Evolutionary conservation across 1,284 basidiomycete genomes (phyloP).

Genomic region (Ganoderma meredithae): DNA sequence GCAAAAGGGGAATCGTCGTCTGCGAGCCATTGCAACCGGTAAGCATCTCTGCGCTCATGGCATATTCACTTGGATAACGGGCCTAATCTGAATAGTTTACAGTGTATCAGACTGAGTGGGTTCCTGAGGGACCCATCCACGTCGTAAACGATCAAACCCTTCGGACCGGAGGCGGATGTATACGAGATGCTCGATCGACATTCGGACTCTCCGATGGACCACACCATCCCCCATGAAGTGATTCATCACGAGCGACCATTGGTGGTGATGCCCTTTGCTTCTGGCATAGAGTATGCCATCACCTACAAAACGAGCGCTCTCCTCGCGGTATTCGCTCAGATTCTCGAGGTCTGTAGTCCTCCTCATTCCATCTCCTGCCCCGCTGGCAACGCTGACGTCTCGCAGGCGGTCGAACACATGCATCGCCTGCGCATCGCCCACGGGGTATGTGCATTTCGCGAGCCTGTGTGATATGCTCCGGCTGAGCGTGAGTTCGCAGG

Average conservation of each 20-base stretch:
- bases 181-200: not conserved
- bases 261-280: not conserved
- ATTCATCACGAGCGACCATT: not conserved
- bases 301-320: not conserved
- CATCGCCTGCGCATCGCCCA: not conserved
- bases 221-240: not conserved
- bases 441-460: not conserved
- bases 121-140: not conserved
- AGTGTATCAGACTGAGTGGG: not conserved
- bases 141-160: not conserved
- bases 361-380: too few species aligned
- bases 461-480: not conserved
- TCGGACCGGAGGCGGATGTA: not conserved
- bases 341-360: not conserved
- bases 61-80: too few species aligned
- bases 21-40: not conserved
- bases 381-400: too few species aligned
- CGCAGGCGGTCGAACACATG: not conserved
- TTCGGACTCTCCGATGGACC: not conserved
- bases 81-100: too few species aligned
- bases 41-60: not conserved
- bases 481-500: slow-evolving; percentile 16
- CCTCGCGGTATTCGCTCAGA: not conserved
- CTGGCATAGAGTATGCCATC: not conserved
- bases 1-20: not conserved